phyloP scores from a whole-genome alignment of 1,284 basidiomycete species.

The Cutaneotrichosporon sp. region DNA sequence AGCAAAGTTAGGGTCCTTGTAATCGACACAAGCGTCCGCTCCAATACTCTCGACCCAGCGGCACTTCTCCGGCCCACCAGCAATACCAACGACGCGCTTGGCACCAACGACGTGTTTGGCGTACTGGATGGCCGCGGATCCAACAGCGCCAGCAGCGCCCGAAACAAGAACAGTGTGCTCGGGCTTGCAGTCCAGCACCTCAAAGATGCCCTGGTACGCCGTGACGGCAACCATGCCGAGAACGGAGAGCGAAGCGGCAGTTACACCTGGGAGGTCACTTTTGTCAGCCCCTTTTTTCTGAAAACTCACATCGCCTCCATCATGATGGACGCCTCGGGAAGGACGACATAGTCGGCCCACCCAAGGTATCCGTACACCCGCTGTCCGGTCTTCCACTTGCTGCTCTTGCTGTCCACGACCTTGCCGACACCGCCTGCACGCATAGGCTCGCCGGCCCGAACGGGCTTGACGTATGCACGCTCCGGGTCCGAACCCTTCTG shows the following conservation, averaged over 20 bases:
- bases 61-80: constrained; percentile 57
- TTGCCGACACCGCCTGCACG: constrained; percentile 28
- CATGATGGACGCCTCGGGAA: constrained; percentile 20
- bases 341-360: constrained; percentile 45
- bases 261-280: constrained; percentile 23
- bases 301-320: constrained; percentile 20
- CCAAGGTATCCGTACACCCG: constrained; percentile 27
- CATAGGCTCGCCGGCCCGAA: constrained; percentile 36
- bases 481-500: constrained; percentile 28
- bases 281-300: neutral
- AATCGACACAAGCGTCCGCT: constrained; percentile 57
- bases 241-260: constrained; percentile 32
- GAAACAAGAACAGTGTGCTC: constrained; percentile 47
- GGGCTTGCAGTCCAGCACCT: constrained; percentile 46
- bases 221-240: constrained; percentile 43
- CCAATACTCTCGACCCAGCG: constrained; percentile 54
- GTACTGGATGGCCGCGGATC: constrained; percentile 43
- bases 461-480: constrained; percentile 33
- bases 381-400: constrained; percentile 36
- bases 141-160: constrained; percentile 39
- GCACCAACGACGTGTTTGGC: constrained; percentile 54
- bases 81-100: constrained; percentile 56
- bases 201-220: constrained; percentile 48
- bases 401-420: constrained; percentile 33
- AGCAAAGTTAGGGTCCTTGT: constrained; percentile 48